These are phyloP conservation scores for Linnemannia elongata DNA, from an alignment of 192 early-diverging fungal genomes.

Conservation along the genomic window DNA sequence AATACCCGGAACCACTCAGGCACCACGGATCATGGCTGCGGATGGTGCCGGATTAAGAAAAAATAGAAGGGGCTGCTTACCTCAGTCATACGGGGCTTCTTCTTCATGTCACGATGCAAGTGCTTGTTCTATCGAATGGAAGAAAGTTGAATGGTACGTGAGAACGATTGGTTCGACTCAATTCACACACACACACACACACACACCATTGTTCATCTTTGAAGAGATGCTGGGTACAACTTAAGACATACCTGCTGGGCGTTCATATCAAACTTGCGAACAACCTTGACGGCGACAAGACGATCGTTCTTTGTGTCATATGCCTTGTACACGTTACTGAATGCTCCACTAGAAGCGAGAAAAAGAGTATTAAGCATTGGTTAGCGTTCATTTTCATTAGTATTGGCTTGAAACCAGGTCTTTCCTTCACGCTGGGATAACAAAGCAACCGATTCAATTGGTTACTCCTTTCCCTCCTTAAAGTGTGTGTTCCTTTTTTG, in stretches of 20 bases:
- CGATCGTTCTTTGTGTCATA: constrained; percentile 65
- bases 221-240: constrained; percentile 5
- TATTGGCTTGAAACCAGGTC: neutral
- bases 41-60: neutral
- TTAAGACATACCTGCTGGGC: constrained; percentile 65
- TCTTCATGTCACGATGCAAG: constrained; percentile 56
- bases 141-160: constrained; percentile 8
- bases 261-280: constrained; percentile 77
- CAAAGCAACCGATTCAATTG: neutral
- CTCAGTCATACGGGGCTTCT: constrained; percentile 53
- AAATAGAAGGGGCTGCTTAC: constrained; percentile 22
- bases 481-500: no score
- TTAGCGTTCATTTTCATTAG: neutral
- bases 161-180: constrained; percentile 18
- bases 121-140: constrained; percentile 31
- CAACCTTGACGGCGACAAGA: constrained; percentile 86
- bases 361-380: neutral
- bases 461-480: neutral
- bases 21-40: neutral
- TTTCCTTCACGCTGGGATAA: neutral
- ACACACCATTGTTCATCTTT: neutral
- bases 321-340: constrained; percentile 85
- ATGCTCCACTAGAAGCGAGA: constrained; percentile 76
- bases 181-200: no score
- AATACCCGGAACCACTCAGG: neutral